These are phyloP conservation scores for maize (Zea mays) DNA, from an alignment of 176 grass and related monocot species.

Conservation along the genomic window DNA sequence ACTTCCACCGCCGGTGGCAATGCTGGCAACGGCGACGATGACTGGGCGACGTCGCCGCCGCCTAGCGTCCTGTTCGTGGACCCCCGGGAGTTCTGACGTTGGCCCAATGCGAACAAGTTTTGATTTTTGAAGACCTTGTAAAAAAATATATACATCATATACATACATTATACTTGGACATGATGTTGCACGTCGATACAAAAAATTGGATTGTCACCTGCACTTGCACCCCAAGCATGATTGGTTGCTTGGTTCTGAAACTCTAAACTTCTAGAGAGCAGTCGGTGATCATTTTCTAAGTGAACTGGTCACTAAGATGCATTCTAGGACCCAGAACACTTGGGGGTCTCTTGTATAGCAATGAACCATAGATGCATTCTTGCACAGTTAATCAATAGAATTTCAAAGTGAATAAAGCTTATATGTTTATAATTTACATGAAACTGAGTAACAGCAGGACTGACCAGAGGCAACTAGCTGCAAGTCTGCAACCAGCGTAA, in stretches of 20 bases:
- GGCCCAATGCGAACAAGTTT: slow-evolving; percentile 4
- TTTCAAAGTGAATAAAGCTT: neutral
- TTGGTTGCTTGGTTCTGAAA: slow-evolving; percentile 11
- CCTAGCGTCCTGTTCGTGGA: slow-evolving; percentile 64
- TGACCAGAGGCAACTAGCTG: neutral
- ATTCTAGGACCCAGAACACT: slow-evolving; percentile 1
- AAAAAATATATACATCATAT: slow-evolving; percentile 24
- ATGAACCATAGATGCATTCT: neutral
- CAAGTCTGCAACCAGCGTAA: neutral
- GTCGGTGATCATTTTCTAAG: slow-evolving; percentile 13
- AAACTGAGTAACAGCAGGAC: neutral
- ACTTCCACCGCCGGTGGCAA: neutral
- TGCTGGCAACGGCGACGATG: slow-evolving; percentile 28
- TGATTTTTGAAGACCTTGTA: slow-evolving; percentile 31
- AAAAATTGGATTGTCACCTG: neutral
- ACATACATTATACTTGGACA: slow-evolving; percentile 26
- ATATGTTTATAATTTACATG: neutral
- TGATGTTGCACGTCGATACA: slow-evolving; percentile 25
- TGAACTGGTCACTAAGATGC: slow-evolving; percentile 12
- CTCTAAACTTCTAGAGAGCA: neutral
- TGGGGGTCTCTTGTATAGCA: neutral
- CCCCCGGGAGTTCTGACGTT: slow-evolving; percentile 65
- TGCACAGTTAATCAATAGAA: neutral
- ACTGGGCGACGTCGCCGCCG: slow-evolving; percentile 43
- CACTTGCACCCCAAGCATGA: neutral